Evolutionary conservation across 2,329 filamentous ascomycete species (phyloP), one percentile per base, ranked within the genome.

Genomic region (Diaporthe citrichinensis): DNA sequence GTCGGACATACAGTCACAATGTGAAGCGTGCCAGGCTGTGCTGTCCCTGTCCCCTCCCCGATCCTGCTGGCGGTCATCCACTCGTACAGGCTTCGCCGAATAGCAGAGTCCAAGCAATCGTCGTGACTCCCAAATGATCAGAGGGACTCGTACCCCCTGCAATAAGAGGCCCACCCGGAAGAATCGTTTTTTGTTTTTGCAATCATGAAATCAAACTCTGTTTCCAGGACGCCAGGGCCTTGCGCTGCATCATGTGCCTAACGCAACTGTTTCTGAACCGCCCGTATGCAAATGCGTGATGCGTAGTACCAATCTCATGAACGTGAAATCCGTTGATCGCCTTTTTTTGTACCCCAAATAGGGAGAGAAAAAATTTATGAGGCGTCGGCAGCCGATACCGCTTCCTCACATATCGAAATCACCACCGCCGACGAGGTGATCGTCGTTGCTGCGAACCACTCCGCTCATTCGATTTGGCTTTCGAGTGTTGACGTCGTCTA

Each of bases 391-490:
- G 53, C 39, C 46, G 12, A 68, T 75, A 55, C 76, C 74, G 65
- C 68, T 76, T 76, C 78, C 79, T 88, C 87, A 93, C 84, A 91
- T 87, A 81, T 94, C 91, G 83, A 94, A 93, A 75, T 92, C 89
- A 67, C 89, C 87, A 74, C 87, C 87, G 78, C 88, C 90, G 79
- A 94, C 90, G 87, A 92, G 91, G 25, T 69, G 28, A 77, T 91
- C 90, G 76, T 93, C 92, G 78, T 90, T 87, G 74, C 86, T 90
- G 81, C 88, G 90, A 69, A 91, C 87, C 77, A 92, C 89, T 59
- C 91, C 91, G 80, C 91, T 93, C 91, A 93, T 93, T 71, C 90
- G 87, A 80, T 91, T 91, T 55, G 84, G 82, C 79, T 85, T 89
- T 78, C 86, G 85, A 62, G 84, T 84, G 78, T 90, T 88, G 74